Base-by-base conservation (phyloP, 352 stramenopile genomes). In the Globisporangium camurandrum region DNA sequence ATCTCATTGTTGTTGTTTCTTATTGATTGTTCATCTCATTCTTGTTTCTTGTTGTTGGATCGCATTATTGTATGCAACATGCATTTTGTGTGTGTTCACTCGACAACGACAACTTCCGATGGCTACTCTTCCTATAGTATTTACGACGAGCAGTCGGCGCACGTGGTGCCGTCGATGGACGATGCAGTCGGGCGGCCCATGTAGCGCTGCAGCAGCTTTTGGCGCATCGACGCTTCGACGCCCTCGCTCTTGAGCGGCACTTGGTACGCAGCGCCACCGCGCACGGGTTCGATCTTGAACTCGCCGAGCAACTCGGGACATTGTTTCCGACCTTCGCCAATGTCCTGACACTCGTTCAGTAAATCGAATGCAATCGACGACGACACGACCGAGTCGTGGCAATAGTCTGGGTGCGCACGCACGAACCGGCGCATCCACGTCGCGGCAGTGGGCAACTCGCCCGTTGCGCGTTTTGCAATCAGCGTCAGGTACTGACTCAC, bases 381-480 rank as follows among this genome's bases (percentile, higher is more conserved):
- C 39, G 76, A 69, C 48, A 92, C 77, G 50, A 88, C 74, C 51
- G 94, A 98, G 69, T 99, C 96, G 52, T 97, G 79, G 30, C 80
- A 81, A 76, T 99, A 99, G 57, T 96, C 91, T 9, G 92, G 84
- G 61, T 99, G 96, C 19, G 69, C 76, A 36, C 73, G 64, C 23
- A 99, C 92, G 68, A 98, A 99, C 47, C 96, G 88, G 47, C 96
- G 79, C 65, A 98, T 97, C 93, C 93, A 99, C 16, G 90, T 96
- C 23, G 96, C 96, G 23, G 95, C 86, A 20, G 96, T 99, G 4
- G 96, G 68, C n/a, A 99, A 69, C 62, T 98, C 88, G 28, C 96
- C 96, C 27, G 82, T 98, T 6, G 95, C 85, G 46, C 95, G 84
- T 63, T 97, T 97, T 51, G 84, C 73, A 54, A 98, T 97, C 26